These are phyloP conservation scores for Starmerella sirachaensis DNA, from an alignment of 805 yeast genomes.

Conservation along the genomic window DNA sequence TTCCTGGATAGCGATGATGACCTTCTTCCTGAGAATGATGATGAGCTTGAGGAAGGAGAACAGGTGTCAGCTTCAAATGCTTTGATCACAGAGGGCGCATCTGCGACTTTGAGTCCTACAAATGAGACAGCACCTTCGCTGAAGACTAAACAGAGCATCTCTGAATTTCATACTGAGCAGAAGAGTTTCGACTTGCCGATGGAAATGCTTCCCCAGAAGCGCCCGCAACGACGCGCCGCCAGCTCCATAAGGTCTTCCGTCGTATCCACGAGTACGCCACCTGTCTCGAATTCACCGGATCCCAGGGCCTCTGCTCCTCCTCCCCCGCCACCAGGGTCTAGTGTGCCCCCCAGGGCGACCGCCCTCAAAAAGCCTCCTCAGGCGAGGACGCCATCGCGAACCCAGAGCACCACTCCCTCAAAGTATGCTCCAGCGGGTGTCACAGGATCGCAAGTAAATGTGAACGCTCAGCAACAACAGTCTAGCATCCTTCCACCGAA, in stretches of 20 bases:
- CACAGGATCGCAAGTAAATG: background rate
- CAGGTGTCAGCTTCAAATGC: too few species aligned
- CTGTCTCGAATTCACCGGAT: too few species aligned
- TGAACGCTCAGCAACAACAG: too few species aligned
- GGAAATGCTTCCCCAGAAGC: constrained; percentile 25
- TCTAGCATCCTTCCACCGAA: background rate
- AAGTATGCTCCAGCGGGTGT: constrained; percentile 5
- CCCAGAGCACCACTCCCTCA: background rate
- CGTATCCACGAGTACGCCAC: background rate
- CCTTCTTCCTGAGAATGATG: constrained; percentile 26
- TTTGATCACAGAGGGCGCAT: background rate
- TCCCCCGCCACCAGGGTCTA: constrained; percentile 2
- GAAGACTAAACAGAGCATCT: constrained; percentile 14
- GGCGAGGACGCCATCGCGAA: background rate
- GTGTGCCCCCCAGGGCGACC: background rate
- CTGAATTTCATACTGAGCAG: constrained; percentile 21
- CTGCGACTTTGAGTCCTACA: constrained; percentile 2
- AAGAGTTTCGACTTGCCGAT: constrained; percentile 29
- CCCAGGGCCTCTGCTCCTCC: too few species aligned
- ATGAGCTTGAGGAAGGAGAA: too few species aligned
- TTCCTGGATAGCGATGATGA: constrained; percentile 29
- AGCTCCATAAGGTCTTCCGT: constrained; percentile 9
- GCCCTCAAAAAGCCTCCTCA: constrained; percentile 4
- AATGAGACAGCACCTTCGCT: constrained; percentile 6
- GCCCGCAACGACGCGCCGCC: constrained; percentile 12